Percentiles rank a stretch among this genome's conserved stretches.
These are phyloP conservation scores for Pythium volutum DNA, from an alignment of 352 stramenopile species.

Conservation along the genomic window DNA sequence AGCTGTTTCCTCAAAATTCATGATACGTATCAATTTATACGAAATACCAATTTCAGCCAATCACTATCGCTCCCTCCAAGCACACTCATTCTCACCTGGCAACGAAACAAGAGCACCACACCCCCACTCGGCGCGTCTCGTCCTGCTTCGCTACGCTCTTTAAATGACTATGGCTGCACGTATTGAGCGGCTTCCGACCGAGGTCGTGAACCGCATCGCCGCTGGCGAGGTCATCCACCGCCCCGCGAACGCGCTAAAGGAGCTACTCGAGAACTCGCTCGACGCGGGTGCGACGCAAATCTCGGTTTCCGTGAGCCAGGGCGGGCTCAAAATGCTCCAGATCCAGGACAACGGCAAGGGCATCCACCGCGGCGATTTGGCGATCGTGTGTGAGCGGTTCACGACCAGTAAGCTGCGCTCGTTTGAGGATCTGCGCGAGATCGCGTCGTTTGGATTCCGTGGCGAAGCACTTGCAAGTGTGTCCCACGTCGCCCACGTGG, in stretches of 20 bases:
- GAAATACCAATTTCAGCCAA: constrained; percentile 32
- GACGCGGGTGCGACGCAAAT: constrained; percentile 93
- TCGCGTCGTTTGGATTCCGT: constrained; percentile 98
- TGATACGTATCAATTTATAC: constrained; percentile 5
- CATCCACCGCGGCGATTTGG: constrained; percentile 90
- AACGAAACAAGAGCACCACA: background rate
- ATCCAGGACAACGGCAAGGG: constrained; percentile 95
- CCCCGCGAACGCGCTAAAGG: constrained; percentile 94
- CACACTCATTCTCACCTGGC: constrained; percentile 13
- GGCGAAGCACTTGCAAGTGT: constrained; percentile 98
- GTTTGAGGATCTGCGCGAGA: constrained; percentile 94
- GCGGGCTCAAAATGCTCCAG: constrained; percentile 92
- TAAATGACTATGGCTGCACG: constrained; percentile 20
- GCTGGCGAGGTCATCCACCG: constrained; percentile 95
- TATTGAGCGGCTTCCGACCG: constrained; percentile 86
- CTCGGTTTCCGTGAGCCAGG: constrained; percentile 70
- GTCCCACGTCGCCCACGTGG: constrained; percentile 92
- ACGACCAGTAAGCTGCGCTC: constrained; percentile 96
- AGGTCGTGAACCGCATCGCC: constrained; percentile 95
- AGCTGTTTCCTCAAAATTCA: background rate
- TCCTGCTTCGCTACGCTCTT: background rate
- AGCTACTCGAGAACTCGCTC: constrained; percentile 98
- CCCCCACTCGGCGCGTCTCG: background rate
- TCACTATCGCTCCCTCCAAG: constrained; percentile 33
- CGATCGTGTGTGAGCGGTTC: constrained; percentile 96